Base-by-base conservation (phyloP, 2,329 filamentous ascomycete species). In the Paracoccidioides brasiliensis region DNA sequence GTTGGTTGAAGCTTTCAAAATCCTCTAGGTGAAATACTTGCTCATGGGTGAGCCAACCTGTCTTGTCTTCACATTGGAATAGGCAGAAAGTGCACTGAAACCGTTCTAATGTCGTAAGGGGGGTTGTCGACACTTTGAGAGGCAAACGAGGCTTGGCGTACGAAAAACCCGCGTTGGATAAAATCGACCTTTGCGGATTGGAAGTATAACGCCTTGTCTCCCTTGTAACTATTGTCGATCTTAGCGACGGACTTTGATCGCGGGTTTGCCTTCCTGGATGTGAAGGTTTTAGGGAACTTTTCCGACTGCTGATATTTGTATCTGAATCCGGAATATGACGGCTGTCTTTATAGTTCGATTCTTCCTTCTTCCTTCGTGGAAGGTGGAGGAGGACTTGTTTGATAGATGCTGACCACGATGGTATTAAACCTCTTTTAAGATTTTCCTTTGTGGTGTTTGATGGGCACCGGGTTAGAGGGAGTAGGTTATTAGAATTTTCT, bases 71-170 rank as follows among this genome's bases (percentile, higher is more conserved):
- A 32, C 43, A 54, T 49, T 54, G 43, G 28, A 48, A 6, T 7
- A 54, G 38, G 33, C 53, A 54, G 15, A 54, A 54, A 7, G 53
- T 54, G 35, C 53, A 54, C 35, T 54, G 53, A 43, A 48, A 54
- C 15, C 15, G 7, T 22, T 54, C 22, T 32, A 48, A 15, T 3
- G 14, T 9, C 5, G n/a, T 45, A 5, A 54, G 52, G 4, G 52
- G 52, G 8, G 43, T 46, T 40, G 52, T 45, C 37, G 32, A 12
- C 9, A 54, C 40, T 32, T 35, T 54, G 4, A 46, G 35, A n/a
- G 41, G 52, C 41, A 54, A 28, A 28, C 50, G 38, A 41, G 38
- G 50, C 38, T 52, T 52, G n/a, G 32, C 50, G 6, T 32, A 42
- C 37, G 7, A 15, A 32, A 37, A 52, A 12, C 28, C 33, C 4